Conservation (phyloP, 257 asterid species). For the Schizonepeta tenuifolia region DNA sequence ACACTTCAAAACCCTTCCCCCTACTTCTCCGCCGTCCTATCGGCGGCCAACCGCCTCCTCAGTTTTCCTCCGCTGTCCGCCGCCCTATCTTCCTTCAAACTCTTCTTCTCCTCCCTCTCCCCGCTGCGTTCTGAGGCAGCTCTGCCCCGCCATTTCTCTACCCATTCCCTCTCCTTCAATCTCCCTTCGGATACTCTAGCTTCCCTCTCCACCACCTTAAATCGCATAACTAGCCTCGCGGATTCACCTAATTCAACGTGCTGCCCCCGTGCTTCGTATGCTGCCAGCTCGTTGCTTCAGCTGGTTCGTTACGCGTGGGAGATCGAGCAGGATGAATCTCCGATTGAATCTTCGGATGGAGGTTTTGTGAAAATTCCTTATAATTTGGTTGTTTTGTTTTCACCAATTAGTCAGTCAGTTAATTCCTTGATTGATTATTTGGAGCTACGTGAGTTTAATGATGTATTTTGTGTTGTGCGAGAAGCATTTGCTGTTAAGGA, state of each 20-base stretch:
- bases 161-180: conserved; percentile 49
- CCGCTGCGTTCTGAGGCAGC: conserved; percentile 60
- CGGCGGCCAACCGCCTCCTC: conserved; percentile 69
- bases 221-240: conserved; percentile 37
- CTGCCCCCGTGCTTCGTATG: conserved; percentile 41
- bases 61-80: conserved; percentile 57
- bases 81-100: conserved; percentile 68
- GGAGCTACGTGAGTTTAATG: conserved; percentile 44
- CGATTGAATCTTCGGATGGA: conserved; percentile 30
- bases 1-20: conserved; percentile 49
- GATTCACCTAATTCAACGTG: conserved; percentile 37
- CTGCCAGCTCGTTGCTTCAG: conserved; percentile 65
- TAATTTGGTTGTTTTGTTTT: conserved; percentile 75
- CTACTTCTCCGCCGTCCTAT: conserved; percentile 55
- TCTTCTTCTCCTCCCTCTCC: conserved; percentile 84
- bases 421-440: conserved; percentile 42
- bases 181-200: conserved; percentile 43
- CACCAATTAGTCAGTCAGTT: conserved; percentile 51
- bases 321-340: conserved; percentile 46
- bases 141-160: conserved; percentile 45
- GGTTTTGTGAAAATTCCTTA: conserved; percentile 40
- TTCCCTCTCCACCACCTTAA: conserved; percentile 52
- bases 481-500: conserved; percentile 55
- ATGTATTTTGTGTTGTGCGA: conserved; percentile 51
- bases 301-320: conserved; percentile 74